Evolutionary conservation across 345 rosid species (phyloP).

Genomic region (Passiflora organensis): DNA sequence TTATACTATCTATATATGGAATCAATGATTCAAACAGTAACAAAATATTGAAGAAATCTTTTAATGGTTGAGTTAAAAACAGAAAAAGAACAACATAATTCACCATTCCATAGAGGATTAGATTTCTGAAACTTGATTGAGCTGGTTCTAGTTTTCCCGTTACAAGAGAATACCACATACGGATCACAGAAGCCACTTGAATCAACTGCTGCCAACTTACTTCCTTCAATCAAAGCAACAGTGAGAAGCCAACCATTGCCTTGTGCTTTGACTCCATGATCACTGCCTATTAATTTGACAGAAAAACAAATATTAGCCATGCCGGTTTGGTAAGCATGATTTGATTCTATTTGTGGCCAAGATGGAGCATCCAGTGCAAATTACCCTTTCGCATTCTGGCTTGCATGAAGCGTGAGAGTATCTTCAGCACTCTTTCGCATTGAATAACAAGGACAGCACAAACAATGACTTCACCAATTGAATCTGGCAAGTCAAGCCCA

Average conservation of each 20-base stretch:
- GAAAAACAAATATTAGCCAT: too few species aligned
- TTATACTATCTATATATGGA: background rate
- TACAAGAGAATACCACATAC: conserved; percentile 76
- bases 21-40: too few species aligned
- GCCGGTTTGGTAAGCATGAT: too few species aligned
- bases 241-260: conserved; percentile 92
- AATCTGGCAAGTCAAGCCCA: conserved; percentile 83
- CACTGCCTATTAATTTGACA: conserved; percentile 67
- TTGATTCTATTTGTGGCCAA: too few species aligned
- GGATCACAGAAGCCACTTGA: conserved; percentile 59
- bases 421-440: conserved; percentile 53
- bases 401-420: conserved; percentile 60
- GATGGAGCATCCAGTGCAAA: too few species aligned
- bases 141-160: conserved; percentile 78
- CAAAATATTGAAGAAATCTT: too few species aligned
- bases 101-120: conserved; percentile 91
- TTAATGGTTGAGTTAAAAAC: too few species aligned
- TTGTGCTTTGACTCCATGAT: conserved; percentile 57
- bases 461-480: conserved; percentile 69
- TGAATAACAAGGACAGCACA: conserved; percentile 53
- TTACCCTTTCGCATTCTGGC: conserved; percentile 67
- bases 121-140: conserved; percentile 70
- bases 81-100: conserved; percentile 2
- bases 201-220: conserved; percentile 52
- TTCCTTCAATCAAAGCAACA: conserved; percentile 71